Percentiles rank a stretch among this genome's conserved stretches.
phyloP scores from a whole-genome alignment of 169 alveolate species.

The Cryptosporidium parvum region DNA sequence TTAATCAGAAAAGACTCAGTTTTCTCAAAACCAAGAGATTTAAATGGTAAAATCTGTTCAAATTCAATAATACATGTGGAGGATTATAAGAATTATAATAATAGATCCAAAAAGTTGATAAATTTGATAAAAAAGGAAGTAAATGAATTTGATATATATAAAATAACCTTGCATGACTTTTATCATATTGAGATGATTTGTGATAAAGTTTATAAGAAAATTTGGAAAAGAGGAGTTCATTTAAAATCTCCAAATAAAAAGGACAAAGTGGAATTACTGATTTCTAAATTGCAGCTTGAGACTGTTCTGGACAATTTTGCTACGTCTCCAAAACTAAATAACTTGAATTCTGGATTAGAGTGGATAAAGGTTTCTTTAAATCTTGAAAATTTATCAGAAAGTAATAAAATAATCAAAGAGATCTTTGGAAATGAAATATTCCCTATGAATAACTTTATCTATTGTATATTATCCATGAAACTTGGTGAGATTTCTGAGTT shows the following conservation, averaged over 20 bases:
- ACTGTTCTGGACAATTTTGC: not conserved
- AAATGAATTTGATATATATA: conserved; percentile 5
- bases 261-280: conserved; percentile 19
- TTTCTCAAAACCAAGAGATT: conserved; percentile 29
- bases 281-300: not conserved
- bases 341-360: not conserved
- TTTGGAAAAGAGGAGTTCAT: conserved; percentile 19
- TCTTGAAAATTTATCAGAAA: not conserved
- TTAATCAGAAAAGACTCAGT: conserved; percentile 12
- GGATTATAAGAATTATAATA: conserved; percentile 8
- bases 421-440: not conserved
- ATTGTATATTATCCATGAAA: conserved; percentile 22
- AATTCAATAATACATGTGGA: conserved; percentile 5
- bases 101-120: conserved; percentile 25
- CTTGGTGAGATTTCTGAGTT: conserved; percentile 57
- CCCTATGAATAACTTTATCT: not conserved
- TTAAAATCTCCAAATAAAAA: conserved; percentile 24
- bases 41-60: not conserved
- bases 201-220: conserved; percentile 14
- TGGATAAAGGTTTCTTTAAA: not conserved
- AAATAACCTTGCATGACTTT: conserved; percentile 18
- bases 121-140: conserved; percentile 9
- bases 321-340: not conserved
- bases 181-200: conserved; percentile 13
- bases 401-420: not conserved